Conservation (phyloP, 495 filamentous ascomycete genomes). For the Daldinia grandis region DNA sequence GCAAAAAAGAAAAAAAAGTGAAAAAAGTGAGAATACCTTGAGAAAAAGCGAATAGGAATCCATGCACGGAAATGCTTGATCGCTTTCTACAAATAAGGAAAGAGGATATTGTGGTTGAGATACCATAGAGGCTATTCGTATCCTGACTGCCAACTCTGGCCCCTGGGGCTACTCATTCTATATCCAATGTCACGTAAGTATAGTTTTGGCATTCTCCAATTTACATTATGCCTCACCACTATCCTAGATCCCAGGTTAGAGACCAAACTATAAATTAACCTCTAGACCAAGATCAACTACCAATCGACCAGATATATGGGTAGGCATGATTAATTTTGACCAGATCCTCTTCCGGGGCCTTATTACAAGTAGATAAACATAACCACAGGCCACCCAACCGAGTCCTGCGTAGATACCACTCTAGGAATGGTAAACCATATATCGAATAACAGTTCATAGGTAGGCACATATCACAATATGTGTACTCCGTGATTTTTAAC, state of each 20-base stretch:
- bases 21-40: too few species aligned
- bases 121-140: too few species aligned
- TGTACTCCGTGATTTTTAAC: neutral
- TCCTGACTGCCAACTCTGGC: neutral
- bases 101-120: too few species aligned
- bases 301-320: neutral
- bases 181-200: neutral
- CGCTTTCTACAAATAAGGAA: too few species aligned
- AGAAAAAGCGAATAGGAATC: too few species aligned
- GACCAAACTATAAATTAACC: neutral
- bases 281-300: neutral
- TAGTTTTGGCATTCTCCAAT: neutral
- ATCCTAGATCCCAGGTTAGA: neutral
- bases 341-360: neutral
- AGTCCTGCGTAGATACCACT: neutral
- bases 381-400: neutral
- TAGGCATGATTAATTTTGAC: neutral
- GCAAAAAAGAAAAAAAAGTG: too few species aligned
- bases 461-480: constrained; percentile 12
- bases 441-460: neutral
- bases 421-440: neutral
- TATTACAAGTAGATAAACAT: neutral
- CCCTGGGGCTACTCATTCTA: neutral
- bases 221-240: neutral
- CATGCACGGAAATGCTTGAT: too few species aligned